These are phyloP conservation scores for Paraphaeosphaeria minitans DNA, from an alignment of 2,329 filamentous ascomycete species.

Conservation along the genomic window DNA sequence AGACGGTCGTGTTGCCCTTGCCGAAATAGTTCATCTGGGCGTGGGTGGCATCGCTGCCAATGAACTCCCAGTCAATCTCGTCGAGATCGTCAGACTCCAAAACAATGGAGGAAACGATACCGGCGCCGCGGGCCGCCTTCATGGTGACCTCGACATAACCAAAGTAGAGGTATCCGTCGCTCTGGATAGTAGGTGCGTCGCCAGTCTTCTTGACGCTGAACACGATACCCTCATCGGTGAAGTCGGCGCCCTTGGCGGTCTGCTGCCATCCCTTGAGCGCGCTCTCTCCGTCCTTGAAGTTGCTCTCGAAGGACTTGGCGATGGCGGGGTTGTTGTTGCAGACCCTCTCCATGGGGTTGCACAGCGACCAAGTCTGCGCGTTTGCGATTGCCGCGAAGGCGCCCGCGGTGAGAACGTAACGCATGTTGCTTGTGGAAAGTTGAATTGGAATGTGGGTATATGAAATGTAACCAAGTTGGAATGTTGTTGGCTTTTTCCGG, in stretches of 20 bases:
- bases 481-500: not conserved
- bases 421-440: slow-evolving; percentile 29
- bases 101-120: slow-evolving; percentile 82
- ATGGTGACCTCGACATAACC: slow-evolving; percentile 78
- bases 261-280: slow-evolving; percentile 47
- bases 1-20: slow-evolving; percentile 73
- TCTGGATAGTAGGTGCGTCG: slow-evolving; percentile 69
- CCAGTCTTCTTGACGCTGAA: slow-evolving; percentile 56
- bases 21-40: slow-evolving; percentile 78
- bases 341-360: slow-evolving; percentile 51
- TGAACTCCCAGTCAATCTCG: slow-evolving; percentile 85
- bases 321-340: slow-evolving; percentile 54
- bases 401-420: slow-evolving; percentile 31
- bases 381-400: slow-evolving; percentile 41
- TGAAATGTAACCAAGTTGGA: slow-evolving; percentile 2
- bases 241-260: slow-evolving; percentile 51
- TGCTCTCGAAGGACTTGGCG: slow-evolving; percentile 46
- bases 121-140: slow-evolving; percentile 74
- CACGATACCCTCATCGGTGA: slow-evolving; percentile 52
- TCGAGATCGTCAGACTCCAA: slow-evolving; percentile 83
- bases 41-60: slow-evolving; percentile 67
- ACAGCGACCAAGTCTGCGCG: slow-evolving; percentile 54
- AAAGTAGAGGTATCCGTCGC: slow-evolving; percentile 85
- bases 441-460: slow-evolving; percentile 5
- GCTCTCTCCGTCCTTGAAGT: slow-evolving; percentile 50